Base-by-base conservation (phyloP, 2,329 filamentous ascomycete genomes). In the Alternaria infectoria region DNA sequence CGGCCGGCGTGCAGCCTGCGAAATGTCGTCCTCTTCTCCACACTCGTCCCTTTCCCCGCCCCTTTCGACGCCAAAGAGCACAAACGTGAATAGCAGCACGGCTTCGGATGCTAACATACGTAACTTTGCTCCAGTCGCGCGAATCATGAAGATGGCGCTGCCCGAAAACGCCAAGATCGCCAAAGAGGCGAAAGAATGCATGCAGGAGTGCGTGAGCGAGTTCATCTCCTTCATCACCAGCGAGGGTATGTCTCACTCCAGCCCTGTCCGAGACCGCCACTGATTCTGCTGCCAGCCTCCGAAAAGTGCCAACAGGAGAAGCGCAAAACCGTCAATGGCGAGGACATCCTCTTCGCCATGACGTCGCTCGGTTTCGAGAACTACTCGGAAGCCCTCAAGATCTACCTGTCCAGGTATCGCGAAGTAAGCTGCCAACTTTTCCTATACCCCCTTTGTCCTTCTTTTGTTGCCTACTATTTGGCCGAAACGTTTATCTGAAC, bases 201-300 rank as follows among this genome's bases (percentile, higher is more conserved):
- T 99, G 96, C 96, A 99, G 82, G 96, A 99, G 82, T 99, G 96
- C 79, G 96, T 99, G 62, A 97, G 94, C 89, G 96, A 99, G 83
- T 99, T 99, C 82, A 99, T 99, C 85, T 97, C 93, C 7, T 99
- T 99, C 86, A 98, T 99, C 79, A 99, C 96, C 36, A 98, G 95
- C 81, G 96, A 99, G 87, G 96, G 96, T 97, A 81, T 78, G 91
- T 84, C 68, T 70, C 54, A 57, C 36, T 9, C 25, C 19, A 9
- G 5, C 4, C 19, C 7, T 3, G 12, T 45, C 17, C 43, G 13
- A 43, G 32, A 43, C 64, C 26, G 44, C 64, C 64, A 52, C 57
- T 57, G 32, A 58, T 21, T 23, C 7, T 45, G 9, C 46, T 11
- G 10, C 13, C 78, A 98, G 96, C 96, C 26, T 98, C 96, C 67